Percentiles rank a stretch among this genome's conserved stretches.
Evolutionary conservation across 768 basidiomycete genomes (phyloP).

Genomic region (Podaxis sp.): DNA sequence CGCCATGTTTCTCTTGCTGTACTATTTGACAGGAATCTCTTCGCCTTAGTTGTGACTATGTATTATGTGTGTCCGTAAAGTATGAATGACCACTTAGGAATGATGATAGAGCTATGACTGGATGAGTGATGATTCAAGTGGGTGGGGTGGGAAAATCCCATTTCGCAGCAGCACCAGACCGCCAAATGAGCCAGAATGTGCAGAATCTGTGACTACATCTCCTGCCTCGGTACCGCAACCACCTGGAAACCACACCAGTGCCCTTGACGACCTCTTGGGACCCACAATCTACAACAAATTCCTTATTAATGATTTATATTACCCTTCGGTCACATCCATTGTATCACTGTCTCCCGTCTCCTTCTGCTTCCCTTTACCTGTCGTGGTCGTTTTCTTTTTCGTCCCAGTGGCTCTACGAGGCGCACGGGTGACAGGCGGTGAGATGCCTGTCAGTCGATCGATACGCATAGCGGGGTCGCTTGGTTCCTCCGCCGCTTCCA

Average conservation of each 20-base stretch:
- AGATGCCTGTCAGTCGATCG: conserved; percentile 23
- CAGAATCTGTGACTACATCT: not conserved
- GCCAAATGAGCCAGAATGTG: not conserved
- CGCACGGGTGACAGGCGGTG: conserved; percentile 17
- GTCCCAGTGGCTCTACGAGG: conserved; percentile 4
- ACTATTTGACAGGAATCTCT: not conserved
- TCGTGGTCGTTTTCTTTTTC: conserved; percentile 9
- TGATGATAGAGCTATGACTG: not conserved
- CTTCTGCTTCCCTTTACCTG: conserved; percentile 10
- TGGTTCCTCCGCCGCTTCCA: not conserved
- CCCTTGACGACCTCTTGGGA: not conserved
- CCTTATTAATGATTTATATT: not conserved
- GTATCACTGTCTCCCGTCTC: not conserved
- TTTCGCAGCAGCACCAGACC: not conserved
- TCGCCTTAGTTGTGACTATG: not conserved
- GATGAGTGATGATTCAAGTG: not conserved
- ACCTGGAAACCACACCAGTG: not conserved
- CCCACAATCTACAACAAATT: not conserved
- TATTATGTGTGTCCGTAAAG: conserved; percentile 7
- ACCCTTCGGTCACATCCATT: not conserved
- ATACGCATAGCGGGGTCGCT: conserved; percentile 11
- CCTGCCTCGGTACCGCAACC: not conserved
- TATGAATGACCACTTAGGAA: not conserved
- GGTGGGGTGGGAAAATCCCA: conserved; percentile 4
- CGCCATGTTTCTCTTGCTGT: not conserved